These are phyloP conservation scores for Coprinopsis marcescibilis DNA, from an alignment of 768 basidiomycete species.

Conservation along the genomic window DNA sequence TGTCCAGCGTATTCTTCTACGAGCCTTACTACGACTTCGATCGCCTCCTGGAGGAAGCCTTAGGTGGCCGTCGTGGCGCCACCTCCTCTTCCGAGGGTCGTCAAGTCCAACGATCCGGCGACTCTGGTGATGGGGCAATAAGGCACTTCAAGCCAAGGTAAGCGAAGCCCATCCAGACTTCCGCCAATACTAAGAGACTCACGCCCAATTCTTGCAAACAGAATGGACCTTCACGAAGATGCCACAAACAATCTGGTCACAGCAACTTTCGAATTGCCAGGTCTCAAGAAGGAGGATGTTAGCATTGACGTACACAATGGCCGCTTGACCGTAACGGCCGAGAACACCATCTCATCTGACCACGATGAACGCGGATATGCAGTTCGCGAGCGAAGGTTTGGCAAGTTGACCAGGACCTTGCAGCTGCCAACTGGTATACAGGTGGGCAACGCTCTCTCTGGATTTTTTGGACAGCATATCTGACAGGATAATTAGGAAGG, in stretches of 20 bases:
- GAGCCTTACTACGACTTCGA: constrained; percentile 41
- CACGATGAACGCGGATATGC: constrained; percentile 28
- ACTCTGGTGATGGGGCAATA: constrained; percentile 9
- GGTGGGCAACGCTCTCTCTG: constrained; percentile 23
- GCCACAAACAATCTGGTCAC: constrained; percentile 35
- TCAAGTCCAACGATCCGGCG: constrained; percentile 13
- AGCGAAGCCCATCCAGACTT: no score
- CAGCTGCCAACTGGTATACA: constrained; percentile 44
- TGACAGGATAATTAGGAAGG: constrained; percentile 1
- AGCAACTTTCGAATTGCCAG: no score
- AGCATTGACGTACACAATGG: constrained; percentile 41
- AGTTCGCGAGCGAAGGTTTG: constrained; percentile 42
- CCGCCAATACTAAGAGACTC: neutral
- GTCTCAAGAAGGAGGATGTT: no score
- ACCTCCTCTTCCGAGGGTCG: constrained; percentile 7
- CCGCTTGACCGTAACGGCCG: constrained; percentile 42
- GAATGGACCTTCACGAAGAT: constrained; percentile 47
- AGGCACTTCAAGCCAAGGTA: constrained; percentile 20
- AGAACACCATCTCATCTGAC: constrained; percentile 24
- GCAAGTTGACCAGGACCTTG: constrained; percentile 43
- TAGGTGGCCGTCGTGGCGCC: constrained; percentile 19
- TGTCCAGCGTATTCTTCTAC: constrained; percentile 29
- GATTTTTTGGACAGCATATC: neutral
- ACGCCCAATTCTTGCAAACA: constrained; percentile 1
- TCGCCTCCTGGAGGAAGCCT: constrained; percentile 34